Base-by-base conservation (phyloP, 2,329 filamentous ascomycete genomes). In the Monilinia fructigena region DNA sequence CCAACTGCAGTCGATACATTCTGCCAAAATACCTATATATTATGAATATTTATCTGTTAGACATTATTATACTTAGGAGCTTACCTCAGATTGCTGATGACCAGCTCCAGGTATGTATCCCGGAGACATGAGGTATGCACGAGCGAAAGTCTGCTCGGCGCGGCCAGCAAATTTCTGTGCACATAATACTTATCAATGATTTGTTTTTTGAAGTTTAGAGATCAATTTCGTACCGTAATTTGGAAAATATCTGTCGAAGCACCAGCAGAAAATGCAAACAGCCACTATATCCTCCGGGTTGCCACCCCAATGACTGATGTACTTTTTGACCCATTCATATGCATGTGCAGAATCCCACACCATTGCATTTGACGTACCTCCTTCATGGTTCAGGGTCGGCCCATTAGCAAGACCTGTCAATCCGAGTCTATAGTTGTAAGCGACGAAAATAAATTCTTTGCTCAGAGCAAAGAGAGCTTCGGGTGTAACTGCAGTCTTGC, bases 261-360 rank as follows among this genome's bases (percentile, higher is more conserved):
- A 4, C 83, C 82, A 3, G 82, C 82, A n/a, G 80, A 82, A 68
- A 83, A 80, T 4, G 82, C 82, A 77, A 77, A 81, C 80, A 2
- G 79, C 81, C 2, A 79, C 82, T 8, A 84, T 79, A 1, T 75
- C 69, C n/a, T 73, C 72, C 3, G 77, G 75, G 65, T 84, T 79
- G n/a, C 82, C 83, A 16, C 80, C 79, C 5, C 84, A 72, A 1
- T 79, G 73, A 16, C 70, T 60, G 59, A 83, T 80, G 67, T 83
- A 77, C 62, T 80, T 75, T 63, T 80, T 78, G 0, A 82, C 79
- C 82, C 82, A 84, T 65, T 82, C 73, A 26, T 84, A 76, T 2
- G 79, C 78, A 4, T 79, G 75, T 67, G 82, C 79, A 68, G 82
- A 80, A 70, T 79, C 77, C 40, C 80, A 74, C 35, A 74, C 52